These are phyloP conservation scores for Blepharisma stoltei DNA, from an alignment of 73 alveolate species.

Conservation along the genomic window DNA sequence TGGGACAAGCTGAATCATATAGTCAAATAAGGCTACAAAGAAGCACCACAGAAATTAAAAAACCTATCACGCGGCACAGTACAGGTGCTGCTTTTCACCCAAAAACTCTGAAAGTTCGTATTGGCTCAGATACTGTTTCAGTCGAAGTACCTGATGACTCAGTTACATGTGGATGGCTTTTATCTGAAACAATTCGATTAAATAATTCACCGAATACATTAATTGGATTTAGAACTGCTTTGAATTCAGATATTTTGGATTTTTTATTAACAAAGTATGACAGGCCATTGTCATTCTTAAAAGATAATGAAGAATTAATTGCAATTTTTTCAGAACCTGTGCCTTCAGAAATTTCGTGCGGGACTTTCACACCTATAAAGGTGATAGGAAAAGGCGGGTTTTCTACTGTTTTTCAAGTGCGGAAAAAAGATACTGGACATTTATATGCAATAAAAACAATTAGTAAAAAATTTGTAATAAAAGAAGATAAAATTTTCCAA, in stretches of 20 bases:
- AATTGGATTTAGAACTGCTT: neutral
- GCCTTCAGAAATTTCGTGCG: neutral
- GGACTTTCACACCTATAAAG: conserved; percentile 43
- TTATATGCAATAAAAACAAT: conserved; percentile 76
- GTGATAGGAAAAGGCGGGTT: conserved; percentile 88
- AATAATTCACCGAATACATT: neutral
- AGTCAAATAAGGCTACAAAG: neutral
- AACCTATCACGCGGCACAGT: too few relatives aligned
- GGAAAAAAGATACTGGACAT: conserved; percentile 77
- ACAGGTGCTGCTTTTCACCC: neutral
- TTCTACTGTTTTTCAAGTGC: conserved; percentile 64
- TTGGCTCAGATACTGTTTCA: neutral
- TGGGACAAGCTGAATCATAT: conserved; percentile 27
- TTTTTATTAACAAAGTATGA: conserved; percentile 6
- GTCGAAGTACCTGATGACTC: conserved; percentile 3
- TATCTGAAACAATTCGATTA: conserved; percentile 5
- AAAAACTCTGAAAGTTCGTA: neutral
- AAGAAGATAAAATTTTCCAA: conserved; percentile 26
- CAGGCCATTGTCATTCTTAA: conserved; percentile 18
- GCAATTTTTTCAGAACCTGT: conserved; percentile 24
- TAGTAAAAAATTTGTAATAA: conserved; percentile 57
- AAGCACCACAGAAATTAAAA: neutral
- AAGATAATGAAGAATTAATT: neutral
- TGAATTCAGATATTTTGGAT: conserved; percentile 19
- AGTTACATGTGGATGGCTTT: conserved; percentile 22